phyloP scores from a whole-genome alignment of 257 asterid genomes.

The Solanum okadae region DNA sequence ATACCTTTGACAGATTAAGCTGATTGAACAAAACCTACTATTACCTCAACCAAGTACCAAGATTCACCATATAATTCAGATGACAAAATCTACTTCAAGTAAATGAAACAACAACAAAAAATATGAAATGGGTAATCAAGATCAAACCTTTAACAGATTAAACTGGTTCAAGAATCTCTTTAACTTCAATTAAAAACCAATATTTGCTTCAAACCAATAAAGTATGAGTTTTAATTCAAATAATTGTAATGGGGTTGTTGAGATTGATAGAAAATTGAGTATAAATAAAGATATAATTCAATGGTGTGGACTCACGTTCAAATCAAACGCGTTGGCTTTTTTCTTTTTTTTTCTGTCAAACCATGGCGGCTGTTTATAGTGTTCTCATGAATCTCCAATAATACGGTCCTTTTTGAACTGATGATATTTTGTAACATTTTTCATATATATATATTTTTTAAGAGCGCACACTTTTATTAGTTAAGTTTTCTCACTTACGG shows the following conservation, averaged over 20 bases:
- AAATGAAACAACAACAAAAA: not conserved
- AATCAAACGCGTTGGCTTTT: not conserved
- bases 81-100: not conserved
- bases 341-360: not conserved
- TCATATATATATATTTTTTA: too few species aligned
- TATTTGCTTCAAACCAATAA: not conserved
- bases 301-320: not conserved
- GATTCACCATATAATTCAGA: not conserved
- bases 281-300: not conserved
- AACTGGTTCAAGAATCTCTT: not conserved
- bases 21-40: not conserved
- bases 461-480: too few species aligned
- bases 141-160: not conserved
- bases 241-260: not conserved
- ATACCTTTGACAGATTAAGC: not conserved
- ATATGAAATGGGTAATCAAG: not conserved
- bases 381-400: not conserved
- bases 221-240: not conserved
- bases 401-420: not conserved
- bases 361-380: not conserved
- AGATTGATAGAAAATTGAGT: not conserved
- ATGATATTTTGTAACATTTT: not conserved
- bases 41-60: not conserved
- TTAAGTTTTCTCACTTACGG: not conserved
- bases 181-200: constrained; percentile 4